Evolutionary conservation across 345 rosid species (phyloP).

Genomic region (Gossypium australe): DNA sequence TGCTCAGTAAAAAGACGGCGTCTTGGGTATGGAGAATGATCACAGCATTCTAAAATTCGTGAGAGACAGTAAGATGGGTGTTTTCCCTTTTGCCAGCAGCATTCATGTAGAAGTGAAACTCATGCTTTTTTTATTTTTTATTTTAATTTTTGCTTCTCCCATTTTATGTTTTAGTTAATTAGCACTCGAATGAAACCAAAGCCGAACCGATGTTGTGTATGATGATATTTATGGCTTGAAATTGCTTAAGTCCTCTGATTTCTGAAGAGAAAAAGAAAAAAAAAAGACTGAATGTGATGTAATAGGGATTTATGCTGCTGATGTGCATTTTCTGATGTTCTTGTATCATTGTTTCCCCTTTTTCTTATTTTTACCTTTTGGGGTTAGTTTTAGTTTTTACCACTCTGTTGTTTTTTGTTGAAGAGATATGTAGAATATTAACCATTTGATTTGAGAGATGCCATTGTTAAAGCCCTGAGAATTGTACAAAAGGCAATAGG

Average conservation of each 20-base stretch:
- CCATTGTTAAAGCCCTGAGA: not conserved
- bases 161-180: not conserved
- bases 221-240: not conserved
- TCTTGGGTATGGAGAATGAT: not conserved
- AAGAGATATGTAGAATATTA: not conserved
- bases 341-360: not conserved
- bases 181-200: not conserved
- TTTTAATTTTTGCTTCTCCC: not conserved
- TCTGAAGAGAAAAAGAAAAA: not conserved
- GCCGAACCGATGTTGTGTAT: not conserved
- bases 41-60: not conserved
- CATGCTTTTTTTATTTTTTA: not conserved
- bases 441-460: not conserved
- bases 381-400: not conserved
- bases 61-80: not conserved
- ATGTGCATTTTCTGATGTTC: not conserved
- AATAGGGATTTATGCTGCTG: slow-evolving; percentile 3
- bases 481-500: not conserved
- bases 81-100: not conserved
- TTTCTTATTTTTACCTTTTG: not conserved
- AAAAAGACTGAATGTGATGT: slow-evolving; percentile 6
- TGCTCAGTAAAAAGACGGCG: not conserved
- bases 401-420: not conserved
- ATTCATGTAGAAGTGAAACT: slow-evolving; percentile 5
- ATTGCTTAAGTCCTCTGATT: not conserved